These are phyloP conservation scores for Juglanconis juglandina DNA, from an alignment of 2,329 filamentous ascomycete genomes.

Conservation along the genomic window DNA sequence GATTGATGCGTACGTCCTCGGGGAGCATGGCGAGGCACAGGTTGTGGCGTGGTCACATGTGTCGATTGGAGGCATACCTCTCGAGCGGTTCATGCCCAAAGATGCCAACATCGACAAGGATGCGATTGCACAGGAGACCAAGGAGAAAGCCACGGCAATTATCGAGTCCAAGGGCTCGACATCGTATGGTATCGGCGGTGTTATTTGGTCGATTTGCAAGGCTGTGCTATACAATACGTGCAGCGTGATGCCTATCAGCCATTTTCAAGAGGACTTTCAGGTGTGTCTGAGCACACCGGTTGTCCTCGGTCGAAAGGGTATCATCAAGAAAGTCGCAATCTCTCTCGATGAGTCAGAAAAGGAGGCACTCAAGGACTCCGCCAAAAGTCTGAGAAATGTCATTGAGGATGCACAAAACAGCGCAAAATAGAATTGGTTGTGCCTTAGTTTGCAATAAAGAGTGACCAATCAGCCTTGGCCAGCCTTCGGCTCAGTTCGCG, in stretches of 20 bases:
- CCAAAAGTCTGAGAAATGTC: neutral
- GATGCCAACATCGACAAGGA: neutral
- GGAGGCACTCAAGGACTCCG: neutral
- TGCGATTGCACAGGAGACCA: neutral
- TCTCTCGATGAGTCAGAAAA: neutral
- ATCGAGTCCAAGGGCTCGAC: neutral
- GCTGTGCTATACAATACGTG: neutral
- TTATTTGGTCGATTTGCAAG: neutral
- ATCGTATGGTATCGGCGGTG: neutral
- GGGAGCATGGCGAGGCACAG: neutral
- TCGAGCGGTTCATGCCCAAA: neutral
- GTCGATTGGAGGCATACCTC: neutral
- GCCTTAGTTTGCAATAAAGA: neutral
- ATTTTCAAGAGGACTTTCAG: neutral
- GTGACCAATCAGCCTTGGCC: neutral
- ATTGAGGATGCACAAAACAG: neutral
- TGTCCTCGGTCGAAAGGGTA: neutral
- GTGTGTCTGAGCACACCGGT: neutral
- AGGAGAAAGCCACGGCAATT: neutral
- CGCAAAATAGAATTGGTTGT: too few species aligned
- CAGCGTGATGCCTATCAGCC: neutral
- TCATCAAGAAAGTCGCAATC: neutral
- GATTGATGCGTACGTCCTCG: neutral
- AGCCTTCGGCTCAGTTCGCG: neutral
- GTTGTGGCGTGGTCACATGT: neutral